Conservation (phyloP, 176 grass and related monocot species). For the Areca catechu region DNA sequence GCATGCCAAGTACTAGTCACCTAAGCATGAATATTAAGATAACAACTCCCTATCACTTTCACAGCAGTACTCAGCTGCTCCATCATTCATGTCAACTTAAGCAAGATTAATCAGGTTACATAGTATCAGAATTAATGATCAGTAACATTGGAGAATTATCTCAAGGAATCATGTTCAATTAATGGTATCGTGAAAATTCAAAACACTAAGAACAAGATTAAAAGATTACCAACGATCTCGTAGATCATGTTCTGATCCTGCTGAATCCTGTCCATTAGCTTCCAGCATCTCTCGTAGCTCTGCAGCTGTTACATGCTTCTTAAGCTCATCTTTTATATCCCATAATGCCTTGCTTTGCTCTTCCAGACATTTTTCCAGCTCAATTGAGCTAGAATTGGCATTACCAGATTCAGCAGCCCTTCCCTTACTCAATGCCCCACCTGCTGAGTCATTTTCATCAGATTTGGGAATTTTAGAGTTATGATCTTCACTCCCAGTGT, state of each 20-base stretch:
- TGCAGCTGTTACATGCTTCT: slow-evolving; percentile 53
- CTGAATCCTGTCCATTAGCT: slow-evolving; percentile 71
- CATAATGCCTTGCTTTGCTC: slow-evolving; percentile 74
- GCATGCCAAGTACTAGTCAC: too few species aligned
- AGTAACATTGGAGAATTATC: too few species aligned
- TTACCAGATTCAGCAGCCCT: slow-evolving; percentile 26
- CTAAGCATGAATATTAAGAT: too few species aligned
- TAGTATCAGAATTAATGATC: too few species aligned
- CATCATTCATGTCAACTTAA: too few species aligned
- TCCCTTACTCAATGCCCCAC: slow-evolving; percentile 23
- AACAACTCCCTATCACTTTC: neutral
- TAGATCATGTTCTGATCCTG: slow-evolving; percentile 68
- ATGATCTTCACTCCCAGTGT: slow-evolving; percentile 20
- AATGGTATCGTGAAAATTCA: too few species aligned
- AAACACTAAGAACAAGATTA: too few species aligned
- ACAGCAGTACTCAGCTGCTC: too few species aligned
- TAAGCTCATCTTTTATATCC: slow-evolving; percentile 91
- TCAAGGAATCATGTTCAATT: too few species aligned
- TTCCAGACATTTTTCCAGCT: slow-evolving; percentile 57
- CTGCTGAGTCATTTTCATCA: slow-evolving; percentile 35
- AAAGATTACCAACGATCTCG: slow-evolving; percentile 68
- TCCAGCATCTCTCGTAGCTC: slow-evolving; percentile 88
- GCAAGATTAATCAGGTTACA: too few species aligned
- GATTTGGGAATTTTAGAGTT: slow-evolving; percentile 44
- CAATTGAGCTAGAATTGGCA: slow-evolving; percentile 24